Percentiles rank a stretch among this genome's conserved stretches.
These are phyloP conservation scores for Phalaenopsis equestris DNA, from an alignment of 106 monocot genomes.

Conservation along the genomic window DNA sequence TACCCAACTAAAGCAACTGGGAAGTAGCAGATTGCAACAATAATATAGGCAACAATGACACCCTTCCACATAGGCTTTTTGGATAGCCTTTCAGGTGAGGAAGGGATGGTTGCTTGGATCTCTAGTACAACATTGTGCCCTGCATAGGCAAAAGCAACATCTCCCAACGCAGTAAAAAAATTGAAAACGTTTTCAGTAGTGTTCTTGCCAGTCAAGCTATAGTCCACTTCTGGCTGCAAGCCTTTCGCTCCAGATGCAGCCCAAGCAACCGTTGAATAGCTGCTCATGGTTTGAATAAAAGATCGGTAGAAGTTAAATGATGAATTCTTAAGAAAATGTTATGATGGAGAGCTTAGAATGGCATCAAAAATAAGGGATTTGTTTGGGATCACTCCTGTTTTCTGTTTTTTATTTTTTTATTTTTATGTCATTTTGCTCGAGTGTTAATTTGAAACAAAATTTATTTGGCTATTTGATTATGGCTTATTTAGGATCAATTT, in stretches of 20 bases:
- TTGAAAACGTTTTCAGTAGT: background rate
- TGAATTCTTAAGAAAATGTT: background rate
- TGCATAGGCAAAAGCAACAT: slow-evolving; percentile 6
- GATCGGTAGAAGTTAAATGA: background rate
- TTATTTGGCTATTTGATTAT: too few species aligned
- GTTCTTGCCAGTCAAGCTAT: background rate
- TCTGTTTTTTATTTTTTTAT: too few species aligned
- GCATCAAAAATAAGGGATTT: too few species aligned
- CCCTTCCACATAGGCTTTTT: slow-evolving; percentile 64
- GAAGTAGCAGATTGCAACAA: slow-evolving; percentile 58
- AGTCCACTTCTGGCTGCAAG: background rate
- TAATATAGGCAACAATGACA: slow-evolving; percentile 45
- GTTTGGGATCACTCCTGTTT: too few species aligned
- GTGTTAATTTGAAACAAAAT: too few species aligned
- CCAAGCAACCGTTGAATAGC: slow-evolving; percentile 6
- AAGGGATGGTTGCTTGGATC: slow-evolving; percentile 61
- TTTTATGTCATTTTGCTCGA: too few species aligned
- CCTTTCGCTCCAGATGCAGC: slow-evolving; percentile 1
- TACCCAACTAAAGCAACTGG: slow-evolving; percentile 43
- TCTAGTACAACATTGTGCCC: slow-evolving; percentile 63
- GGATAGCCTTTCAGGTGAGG: slow-evolving; percentile 44
- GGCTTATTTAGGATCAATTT: too few species aligned
- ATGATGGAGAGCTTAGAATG: too few species aligned
- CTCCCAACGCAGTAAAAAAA: background rate
- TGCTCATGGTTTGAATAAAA: background rate